Evolutionary conservation across 495 filamentous ascomycete species (phyloP).

Genomic region (Penicillium manginii): DNA sequence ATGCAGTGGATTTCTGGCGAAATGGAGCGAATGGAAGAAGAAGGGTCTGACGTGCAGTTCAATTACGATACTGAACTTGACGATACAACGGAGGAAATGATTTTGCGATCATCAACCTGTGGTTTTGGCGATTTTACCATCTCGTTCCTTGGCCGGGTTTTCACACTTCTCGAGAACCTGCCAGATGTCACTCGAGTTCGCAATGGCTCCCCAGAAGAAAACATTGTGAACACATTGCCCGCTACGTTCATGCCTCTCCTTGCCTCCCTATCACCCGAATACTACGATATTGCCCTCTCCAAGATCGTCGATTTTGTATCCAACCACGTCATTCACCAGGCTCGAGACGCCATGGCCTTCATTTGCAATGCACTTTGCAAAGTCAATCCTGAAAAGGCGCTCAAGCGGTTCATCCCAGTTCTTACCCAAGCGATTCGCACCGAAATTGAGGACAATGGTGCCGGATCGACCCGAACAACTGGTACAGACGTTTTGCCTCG

Average conservation of each 20-base stretch:
- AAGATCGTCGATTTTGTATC: slow-evolving; percentile 94
- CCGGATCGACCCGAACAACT: slow-evolving; percentile 89
- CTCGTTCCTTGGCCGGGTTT: slow-evolving; percentile 89
- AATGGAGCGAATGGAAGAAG: slow-evolving; percentile 88
- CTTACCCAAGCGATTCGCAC: slow-evolving; percentile 89
- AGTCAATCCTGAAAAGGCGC: slow-evolving; percentile 86
- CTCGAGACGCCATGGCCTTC: slow-evolving; percentile 97
- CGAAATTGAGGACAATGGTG: slow-evolving; percentile 97
- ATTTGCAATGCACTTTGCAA: slow-evolving; percentile 96
- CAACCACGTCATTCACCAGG: slow-evolving; percentile 95
- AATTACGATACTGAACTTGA: slow-evolving; percentile 82
- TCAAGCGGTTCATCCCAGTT: slow-evolving; percentile 88
- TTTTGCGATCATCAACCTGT: slow-evolving; percentile 93
- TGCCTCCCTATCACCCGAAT: slow-evolving; percentile 86
- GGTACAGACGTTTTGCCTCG: slow-evolving; percentile 91
- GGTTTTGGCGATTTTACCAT: slow-evolving; percentile 91
- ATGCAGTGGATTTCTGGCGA: slow-evolving; percentile 93
- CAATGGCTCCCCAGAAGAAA: slow-evolving; percentile 92
- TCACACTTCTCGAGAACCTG: slow-evolving; percentile 92
- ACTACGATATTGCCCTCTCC: slow-evolving; percentile 87
- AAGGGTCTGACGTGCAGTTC: slow-evolving; percentile 80
- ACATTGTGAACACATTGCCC: slow-evolving; percentile 93
- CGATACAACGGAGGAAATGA: slow-evolving; percentile 85
- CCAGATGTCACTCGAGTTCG: slow-evolving; percentile 86
- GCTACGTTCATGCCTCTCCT: slow-evolving; percentile 90